Evolutionary conservation across 768 basidiomycete species (phyloP), one percentile per base, ranked within the genome.

Genomic region (Hericium rajendrae): DNA sequence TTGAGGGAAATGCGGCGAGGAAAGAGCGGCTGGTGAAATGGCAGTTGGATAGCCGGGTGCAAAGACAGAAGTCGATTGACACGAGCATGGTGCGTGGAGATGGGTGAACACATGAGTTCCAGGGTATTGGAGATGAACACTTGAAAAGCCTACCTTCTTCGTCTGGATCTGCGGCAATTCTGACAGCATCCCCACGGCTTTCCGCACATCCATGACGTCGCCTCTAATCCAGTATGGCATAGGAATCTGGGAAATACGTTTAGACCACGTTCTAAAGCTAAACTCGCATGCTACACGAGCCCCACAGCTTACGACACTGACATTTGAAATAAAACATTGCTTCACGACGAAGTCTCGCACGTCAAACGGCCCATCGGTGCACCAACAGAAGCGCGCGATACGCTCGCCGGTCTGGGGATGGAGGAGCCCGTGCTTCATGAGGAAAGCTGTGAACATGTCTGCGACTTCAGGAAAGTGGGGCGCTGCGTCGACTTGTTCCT

Each of bases 311-410:
- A 56, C 57, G 57, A 73, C 75, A 56, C 62, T 56, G 52, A 85
- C 86, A 69, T 84, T 81, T 51, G 90, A 92, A 64, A 93, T 89
- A 69, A 91, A 92, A 67, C 86, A 91, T 69, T 93, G 91, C 69
- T 93, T 94, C 51, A 89, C 83, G 56, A 92, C 81, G 64, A 93
- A 92, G 71, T 93, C 87, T 60, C 87, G 78, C 51, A 93, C 69
- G 68, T 91, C 90, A 63, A 81, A 91, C 15, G 90, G 89, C 2
- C 90, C 89, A 66, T 92, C 91, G 55, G 80, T 85, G 69, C 86
- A 90, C 88, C 88, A 91, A 68, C 84, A 85, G 67, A 85, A 90
- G 22, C 79, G 83, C 59, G 78, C 71, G 50, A 85, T 73, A 6
- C 76, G 78, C 59, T 76, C 74, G 52, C 81, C 82, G 20, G 77